phyloP scores from a whole-genome alignment of 2,329 filamentous ascomycete species.

The Pyrenochaeta sp. region DNA sequence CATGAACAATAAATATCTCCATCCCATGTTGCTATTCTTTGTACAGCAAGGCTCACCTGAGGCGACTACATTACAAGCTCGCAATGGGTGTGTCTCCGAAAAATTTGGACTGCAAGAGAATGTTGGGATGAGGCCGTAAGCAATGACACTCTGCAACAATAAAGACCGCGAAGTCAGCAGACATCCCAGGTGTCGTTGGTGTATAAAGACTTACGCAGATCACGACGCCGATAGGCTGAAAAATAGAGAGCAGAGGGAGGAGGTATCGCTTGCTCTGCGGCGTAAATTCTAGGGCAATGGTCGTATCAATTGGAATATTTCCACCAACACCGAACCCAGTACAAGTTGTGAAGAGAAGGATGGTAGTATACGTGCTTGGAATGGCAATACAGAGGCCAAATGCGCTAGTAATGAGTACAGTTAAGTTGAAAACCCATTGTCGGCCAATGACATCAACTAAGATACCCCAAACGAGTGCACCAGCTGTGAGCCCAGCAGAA shows the following conservation, averaged over 20 bases:
- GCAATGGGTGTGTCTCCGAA: conserved; percentile 53
- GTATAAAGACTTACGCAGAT: conserved; percentile 40
- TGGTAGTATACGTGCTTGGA: conserved; percentile 59
- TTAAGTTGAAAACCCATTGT: conserved; percentile 66
- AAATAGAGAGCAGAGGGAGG: conserved; percentile 62
- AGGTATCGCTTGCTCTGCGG: conserved; percentile 63
- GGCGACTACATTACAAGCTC: conserved; percentile 52
- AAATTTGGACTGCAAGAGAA: conserved; percentile 63
- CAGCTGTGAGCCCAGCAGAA: conserved; percentile 63
- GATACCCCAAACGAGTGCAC: conserved; percentile 65
- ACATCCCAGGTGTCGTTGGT: no score
- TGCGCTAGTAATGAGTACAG: conserved; percentile 62
- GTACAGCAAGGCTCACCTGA: no score
- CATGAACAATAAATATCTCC: conserved; percentile 52
- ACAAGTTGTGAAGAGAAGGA: conserved; percentile 64
- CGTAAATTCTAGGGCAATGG: conserved; percentile 65
- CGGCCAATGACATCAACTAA: conserved; percentile 64
- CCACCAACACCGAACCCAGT: conserved; percentile 62
- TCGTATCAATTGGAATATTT: conserved; percentile 65
- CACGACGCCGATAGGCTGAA: conserved; percentile 65
- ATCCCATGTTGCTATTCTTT: no score
- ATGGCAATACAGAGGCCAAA: conserved; percentile 64
- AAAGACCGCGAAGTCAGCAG: no score
- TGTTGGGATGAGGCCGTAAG: conserved; percentile 63
- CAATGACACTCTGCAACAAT: conserved; percentile 51